Evolutionary conservation across 2,329 filamentous ascomycete genomes (phyloP).

Genomic region (Fusarium verticillioides): DNA sequence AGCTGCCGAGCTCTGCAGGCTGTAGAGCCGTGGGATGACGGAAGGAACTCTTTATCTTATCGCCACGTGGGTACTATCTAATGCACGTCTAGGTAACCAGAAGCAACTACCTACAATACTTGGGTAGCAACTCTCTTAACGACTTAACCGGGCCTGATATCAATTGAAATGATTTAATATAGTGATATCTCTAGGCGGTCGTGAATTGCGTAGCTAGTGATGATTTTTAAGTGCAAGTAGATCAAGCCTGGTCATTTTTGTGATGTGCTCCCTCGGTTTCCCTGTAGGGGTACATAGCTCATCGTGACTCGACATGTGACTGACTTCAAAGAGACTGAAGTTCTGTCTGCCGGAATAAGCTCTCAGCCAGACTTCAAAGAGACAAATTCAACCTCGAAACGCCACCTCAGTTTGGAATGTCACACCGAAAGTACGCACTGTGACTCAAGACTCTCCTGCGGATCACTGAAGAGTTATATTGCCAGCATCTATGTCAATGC

Average conservation of each 20-base stretch:
- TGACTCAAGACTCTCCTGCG: slow-evolving; percentile 3
- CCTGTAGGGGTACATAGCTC: background rate
- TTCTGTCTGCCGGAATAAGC: no score
- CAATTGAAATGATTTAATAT: background rate
- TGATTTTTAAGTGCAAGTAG: background rate
- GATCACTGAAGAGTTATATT: background rate
- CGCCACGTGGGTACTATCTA: slow-evolving; percentile 42
- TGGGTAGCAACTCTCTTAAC: background rate
- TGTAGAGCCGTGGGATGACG: slow-evolving; percentile 35
- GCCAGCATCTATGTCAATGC: slow-evolving; percentile 11
- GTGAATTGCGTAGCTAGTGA: background rate
- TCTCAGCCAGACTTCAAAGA: background rate
- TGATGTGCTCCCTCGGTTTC: background rate
- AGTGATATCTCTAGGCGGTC: background rate
- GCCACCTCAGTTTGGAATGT: background rate
- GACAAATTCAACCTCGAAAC: background rate
- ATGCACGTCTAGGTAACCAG: background rate
- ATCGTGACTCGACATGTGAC: slow-evolving; percentile 43
- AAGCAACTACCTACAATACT: background rate
- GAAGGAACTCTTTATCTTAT: slow-evolving; percentile 47
- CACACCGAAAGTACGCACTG: background rate
- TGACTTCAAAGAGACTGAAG: background rate
- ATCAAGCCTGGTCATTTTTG: background rate
- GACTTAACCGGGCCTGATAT: no score
- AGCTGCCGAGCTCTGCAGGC: slow-evolving; percentile 14